Base-by-base conservation (phyloP, 495 filamentous ascomycete species). In the Aspergillus mulundensis region DNA sequence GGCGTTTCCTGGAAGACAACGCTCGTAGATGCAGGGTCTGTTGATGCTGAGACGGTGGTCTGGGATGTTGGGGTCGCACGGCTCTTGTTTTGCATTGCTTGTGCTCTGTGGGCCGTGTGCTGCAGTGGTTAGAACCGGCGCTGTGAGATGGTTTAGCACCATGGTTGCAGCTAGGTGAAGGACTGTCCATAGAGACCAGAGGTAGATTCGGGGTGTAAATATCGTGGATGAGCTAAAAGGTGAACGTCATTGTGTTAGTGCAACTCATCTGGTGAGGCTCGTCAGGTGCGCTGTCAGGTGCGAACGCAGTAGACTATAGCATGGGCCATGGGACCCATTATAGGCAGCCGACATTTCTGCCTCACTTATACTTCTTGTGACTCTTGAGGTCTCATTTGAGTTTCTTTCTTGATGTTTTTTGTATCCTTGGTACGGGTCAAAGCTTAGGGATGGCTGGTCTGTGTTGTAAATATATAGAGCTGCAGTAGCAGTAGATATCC, bases 21-120 rank as follows among this genome's bases (percentile, higher is more conserved):
- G 75, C 57, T 82, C 79, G 49, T 82, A 82, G 50, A 82, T 70
- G 53, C 73, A 75, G 24, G 72, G 65, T 21, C 75, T 70, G 46
- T 77, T 79, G 45, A 79, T 54, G 40, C 73, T 66, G 34, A 77
- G 65, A 24, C 73, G 73, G 23, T 74, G 70, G 47, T 77, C 66
- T 7, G 76, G 54, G 61, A 72, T 64, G 50, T 77, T 77, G 5
- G 67, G 70, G 54, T 77, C 73, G 50, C 52, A 43, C 45, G 18
- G 40, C 24, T 52, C 52, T 38, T 34, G 0, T 50, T 40, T 25
- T 44, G 25, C 16, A 5, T 2, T 14, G 15, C 38, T 40, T 18
- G 32, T 5, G 10, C 14, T 12, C 1, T 23, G 16, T 15, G 23
- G 11, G n/a, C 32, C 21, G n/a, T 4, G 7, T 19, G 43, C 25